Conservation (phyloP, 208 protist genomes). For the Wallacemonas sp. region DNA sequence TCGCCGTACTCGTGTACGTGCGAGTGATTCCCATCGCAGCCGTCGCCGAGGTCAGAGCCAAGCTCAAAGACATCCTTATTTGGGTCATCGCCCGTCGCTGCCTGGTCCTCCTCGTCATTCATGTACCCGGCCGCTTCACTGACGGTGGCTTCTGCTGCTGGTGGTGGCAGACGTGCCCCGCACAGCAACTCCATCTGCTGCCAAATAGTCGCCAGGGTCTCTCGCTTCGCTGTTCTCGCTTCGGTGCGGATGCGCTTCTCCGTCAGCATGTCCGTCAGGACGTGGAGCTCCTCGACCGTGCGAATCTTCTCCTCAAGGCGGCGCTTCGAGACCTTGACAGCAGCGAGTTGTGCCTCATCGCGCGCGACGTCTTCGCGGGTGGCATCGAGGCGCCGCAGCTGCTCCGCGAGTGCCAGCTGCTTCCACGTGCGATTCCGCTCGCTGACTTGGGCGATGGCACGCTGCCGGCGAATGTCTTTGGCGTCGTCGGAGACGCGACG, state of each 20-base stretch:
- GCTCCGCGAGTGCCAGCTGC: constrained; percentile 2
- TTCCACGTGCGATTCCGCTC: constrained; percentile 8
- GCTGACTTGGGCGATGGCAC: not conserved
- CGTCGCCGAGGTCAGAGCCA: not conserved
- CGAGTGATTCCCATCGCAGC: not conserved
- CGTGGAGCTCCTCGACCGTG: constrained; percentile 51
- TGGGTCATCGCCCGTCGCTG: not conserved
- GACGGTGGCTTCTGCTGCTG: no score
- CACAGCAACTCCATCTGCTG: constrained; percentile 37
- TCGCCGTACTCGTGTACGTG: not conserved
- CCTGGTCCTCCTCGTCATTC: constrained; percentile 12
- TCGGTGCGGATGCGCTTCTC: constrained; percentile 51
- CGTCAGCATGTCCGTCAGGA: constrained; percentile 54
- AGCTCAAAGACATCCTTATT: not conserved
- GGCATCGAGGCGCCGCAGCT: not conserved
- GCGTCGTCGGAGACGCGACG: not conserved
- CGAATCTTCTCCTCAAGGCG: constrained; percentile 39
- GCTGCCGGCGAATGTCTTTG: not conserved
- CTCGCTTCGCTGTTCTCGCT: constrained; percentile 28
- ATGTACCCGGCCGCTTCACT: no score
- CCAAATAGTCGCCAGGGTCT: constrained; percentile 37
- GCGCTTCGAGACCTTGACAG: constrained; percentile 19
- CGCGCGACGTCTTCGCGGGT: constrained; percentile 24
- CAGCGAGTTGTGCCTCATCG: constrained; percentile 18
- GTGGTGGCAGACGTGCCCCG: no score